Conservation (phyloP, 2,329 filamentous ascomycete genomes). For the Pseudomassariella vexata region DNA sequence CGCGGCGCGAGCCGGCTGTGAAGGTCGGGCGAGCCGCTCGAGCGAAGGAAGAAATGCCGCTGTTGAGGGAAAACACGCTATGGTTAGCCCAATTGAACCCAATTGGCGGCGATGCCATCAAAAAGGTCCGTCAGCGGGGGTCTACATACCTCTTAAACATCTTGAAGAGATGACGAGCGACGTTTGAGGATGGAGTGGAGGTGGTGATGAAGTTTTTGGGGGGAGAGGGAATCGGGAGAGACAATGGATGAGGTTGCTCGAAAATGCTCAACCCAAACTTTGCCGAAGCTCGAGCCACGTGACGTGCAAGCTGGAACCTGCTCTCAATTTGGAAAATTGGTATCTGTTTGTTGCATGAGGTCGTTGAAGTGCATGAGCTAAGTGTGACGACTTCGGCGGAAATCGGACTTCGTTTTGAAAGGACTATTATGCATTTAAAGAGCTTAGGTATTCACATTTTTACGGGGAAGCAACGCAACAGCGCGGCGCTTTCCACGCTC, state of each 20-base stretch:
- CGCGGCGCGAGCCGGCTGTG: constrained; percentile 51
- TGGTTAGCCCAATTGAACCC: constrained; percentile 45
- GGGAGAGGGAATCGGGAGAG: constrained; percentile 19
- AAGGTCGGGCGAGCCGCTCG: constrained; percentile 57
- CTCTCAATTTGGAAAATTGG: too few species aligned
- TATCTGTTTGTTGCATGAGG: too few species aligned
- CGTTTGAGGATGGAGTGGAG: constrained; percentile 54
- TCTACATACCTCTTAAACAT: constrained; percentile 76
- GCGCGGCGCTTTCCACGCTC: too few species aligned
- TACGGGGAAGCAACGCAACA: too few species aligned
- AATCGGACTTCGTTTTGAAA: too few species aligned
- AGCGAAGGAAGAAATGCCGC: constrained; percentile 62
- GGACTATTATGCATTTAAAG: too few species aligned
- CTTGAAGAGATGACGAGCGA: constrained; percentile 65
- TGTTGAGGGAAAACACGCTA: constrained; percentile 30
- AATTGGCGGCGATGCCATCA: constrained; percentile 33
- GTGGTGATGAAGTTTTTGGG: constrained; percentile 33
- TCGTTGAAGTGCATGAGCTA: too few species aligned
- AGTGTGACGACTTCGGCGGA: too few species aligned
- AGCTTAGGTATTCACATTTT: too few species aligned
- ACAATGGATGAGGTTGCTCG: constrained; percentile 8
- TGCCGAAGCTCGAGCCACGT: constrained; percentile 5
- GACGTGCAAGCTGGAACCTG: too few species aligned
- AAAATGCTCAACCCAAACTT: constrained; percentile 10
- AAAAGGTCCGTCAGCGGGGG: constrained; percentile 21